A percentile compares a stretch with the other conserved stretches of the same genome.
phyloP scores from a whole-genome alignment of 495 filamentous ascomycete genomes.

The Penicillium antarcticum region DNA sequence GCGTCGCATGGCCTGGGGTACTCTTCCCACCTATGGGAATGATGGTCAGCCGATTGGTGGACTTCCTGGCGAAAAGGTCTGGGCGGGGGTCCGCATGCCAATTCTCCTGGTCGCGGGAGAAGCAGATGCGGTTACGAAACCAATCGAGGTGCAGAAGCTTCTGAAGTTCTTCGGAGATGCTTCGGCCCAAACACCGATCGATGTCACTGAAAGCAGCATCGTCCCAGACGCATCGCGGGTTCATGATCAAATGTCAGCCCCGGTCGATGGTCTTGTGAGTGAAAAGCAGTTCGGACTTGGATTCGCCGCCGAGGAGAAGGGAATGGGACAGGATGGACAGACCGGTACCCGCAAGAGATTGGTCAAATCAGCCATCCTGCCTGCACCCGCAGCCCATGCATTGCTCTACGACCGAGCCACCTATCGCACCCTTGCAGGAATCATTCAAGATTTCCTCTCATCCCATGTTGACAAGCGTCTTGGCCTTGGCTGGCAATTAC shows the following conservation, averaged over 20 bases:
- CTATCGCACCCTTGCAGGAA: conserved; percentile 70
- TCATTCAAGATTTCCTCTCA: conserved; percentile 78
- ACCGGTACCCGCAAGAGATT: conserved; percentile 32
- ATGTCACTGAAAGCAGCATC: conserved; percentile 42
- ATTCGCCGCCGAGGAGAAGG: conserved; percentile 20
- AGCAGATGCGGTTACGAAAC: conserved; percentile 69
- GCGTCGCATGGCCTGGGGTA: conserved; percentile 77
- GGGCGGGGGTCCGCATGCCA: conserved; percentile 69
- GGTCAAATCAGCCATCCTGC: conserved; percentile 70
- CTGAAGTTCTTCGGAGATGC: conserved; percentile 50
- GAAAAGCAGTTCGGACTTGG: conserved; percentile 28
- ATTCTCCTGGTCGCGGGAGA: conserved; percentile 77
- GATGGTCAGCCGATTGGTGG: conserved; percentile 53
- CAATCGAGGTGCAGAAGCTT: conserved; percentile 69
- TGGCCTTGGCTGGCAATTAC: conserved; percentile 83
- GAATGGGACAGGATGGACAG: conserved; percentile 5
- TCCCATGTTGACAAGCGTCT: conserved; percentile 73
- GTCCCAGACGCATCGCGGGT: conserved; percentile 45
- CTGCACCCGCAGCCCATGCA: conserved; percentile 76
- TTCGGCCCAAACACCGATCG: conserved; percentile 17
- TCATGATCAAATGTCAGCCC: conserved; percentile 20
- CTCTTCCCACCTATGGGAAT: conserved; percentile 52
- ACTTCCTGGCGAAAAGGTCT: conserved; percentile 65
- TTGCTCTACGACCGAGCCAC: conserved; percentile 77
- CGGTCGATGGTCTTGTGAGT: conserved; percentile 13